Base-by-base conservation (phyloP, 495 filamentous ascomycete genomes). In the Podospora conica region DNA sequence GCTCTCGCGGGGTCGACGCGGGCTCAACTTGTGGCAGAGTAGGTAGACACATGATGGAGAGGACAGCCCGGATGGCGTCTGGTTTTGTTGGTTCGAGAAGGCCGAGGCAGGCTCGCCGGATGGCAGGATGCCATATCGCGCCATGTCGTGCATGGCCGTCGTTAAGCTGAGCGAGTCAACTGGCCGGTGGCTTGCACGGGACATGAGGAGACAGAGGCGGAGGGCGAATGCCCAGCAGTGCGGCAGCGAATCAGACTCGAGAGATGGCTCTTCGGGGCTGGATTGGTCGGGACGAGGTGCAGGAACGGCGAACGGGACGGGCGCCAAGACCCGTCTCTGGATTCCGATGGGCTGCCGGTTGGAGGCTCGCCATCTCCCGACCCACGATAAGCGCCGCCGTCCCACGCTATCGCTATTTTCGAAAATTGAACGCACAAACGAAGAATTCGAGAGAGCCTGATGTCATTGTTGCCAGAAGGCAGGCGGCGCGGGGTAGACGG, bases 261-360 rank as follows among this genome's bases (percentile, higher is more conserved):
- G 61, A 53, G 48, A 31, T 55, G 23, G 48, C 61, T 63, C 48
- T 23, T 53, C 18, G 53, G 7, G 48, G 53, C 53, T 53, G 29
- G 29, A 63, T 27, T 48, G 40, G 40, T 48, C 40, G 40, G 40
- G 40, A 48, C 40, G 40, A 48, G 40, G 23, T 53, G 61, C 61
- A 63, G 61, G 61, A 55, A 55, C 53, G 53, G 61, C 61, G 59
- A 63, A 53, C 40, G 48, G 48, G 11, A 53, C 12, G 3, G 15
- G n/a, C 20, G 61, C 61, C 61, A 63, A 63, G 61, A 63, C 33
- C 22, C 24, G 21, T 27, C 48, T 63, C 61, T 63, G 61, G 20
- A 23, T 28, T 63, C 61, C 53, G 22, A 63, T 63, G 61, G 61
- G 61, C 53, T 28, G 53, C 48, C 33, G 3, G 9, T 29, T 53